These are phyloP conservation scores for Ganoderma boninense DNA, from an alignment of 1,284 basidiomycete genomes.

Conservation along the genomic window DNA sequence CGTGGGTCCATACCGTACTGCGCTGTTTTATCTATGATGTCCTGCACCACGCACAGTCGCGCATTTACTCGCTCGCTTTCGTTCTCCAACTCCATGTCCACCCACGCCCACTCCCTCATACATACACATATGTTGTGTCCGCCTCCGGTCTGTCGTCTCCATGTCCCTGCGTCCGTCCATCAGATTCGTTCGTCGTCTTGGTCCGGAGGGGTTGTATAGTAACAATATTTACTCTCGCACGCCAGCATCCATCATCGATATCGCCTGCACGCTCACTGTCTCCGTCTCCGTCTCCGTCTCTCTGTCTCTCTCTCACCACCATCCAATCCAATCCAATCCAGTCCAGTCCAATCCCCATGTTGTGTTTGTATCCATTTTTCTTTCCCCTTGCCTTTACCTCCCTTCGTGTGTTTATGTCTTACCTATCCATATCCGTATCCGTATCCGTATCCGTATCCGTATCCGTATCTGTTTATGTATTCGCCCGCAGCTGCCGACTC, in stretches of 20 bases:
- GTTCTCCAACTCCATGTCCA: background rate
- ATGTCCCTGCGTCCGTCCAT: background rate
- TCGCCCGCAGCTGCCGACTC: background rate
- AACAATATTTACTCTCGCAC: slow-evolving; percentile 3
- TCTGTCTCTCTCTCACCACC: background rate
- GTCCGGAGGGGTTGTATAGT: slow-evolving; percentile 7
- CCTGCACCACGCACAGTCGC: slow-evolving; percentile 6
- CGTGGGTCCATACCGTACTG: slow-evolving; percentile 1
- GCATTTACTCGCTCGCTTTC: background rate
- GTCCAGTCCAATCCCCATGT: background rate
- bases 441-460: background rate
- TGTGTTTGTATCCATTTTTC: background rate
- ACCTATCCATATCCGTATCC: background rate
- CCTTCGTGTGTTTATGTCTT: background rate
- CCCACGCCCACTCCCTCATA: background rate
- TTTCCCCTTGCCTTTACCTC: background rate
- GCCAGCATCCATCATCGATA: background rate
- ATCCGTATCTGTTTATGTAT: background rate
- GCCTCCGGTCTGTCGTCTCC: background rate
- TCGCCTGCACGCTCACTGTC: background rate
- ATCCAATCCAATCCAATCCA: background rate
- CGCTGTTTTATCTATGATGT: slow-evolving; percentile 13
- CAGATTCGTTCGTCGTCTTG: background rate
- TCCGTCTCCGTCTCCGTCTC: background rate
- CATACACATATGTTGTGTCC: background rate